Evolutionary conservation across 192 early-diverging fungal genomes (phyloP).

Genomic region (Coemansia sp.): DNA sequence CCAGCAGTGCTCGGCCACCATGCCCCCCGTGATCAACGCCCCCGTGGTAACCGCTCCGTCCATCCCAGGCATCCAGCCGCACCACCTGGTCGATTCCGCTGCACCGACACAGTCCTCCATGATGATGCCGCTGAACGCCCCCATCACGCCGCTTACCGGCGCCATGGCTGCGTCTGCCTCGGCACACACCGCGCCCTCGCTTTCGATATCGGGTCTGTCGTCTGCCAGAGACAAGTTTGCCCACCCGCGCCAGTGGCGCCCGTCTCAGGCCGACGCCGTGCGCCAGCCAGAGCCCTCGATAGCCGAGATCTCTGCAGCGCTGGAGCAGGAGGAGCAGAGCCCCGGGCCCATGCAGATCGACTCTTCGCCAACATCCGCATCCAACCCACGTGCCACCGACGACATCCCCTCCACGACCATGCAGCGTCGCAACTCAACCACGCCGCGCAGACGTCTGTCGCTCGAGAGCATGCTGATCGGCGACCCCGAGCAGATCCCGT

Average conservation of each 20-base stretch:
- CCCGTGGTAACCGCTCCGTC: conserved; percentile 3
- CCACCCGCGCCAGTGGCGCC: too few species aligned
- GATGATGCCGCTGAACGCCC: background rate
- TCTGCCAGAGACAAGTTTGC: too few species aligned
- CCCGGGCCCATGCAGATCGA: too few species aligned
- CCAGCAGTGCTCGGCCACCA: conserved; percentile 6
- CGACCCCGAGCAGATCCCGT: conserved; percentile 30
- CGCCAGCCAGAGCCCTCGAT: too few species aligned
- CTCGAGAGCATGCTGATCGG: conserved; percentile 12
- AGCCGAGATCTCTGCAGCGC: too few species aligned
- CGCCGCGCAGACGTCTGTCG: conserved; percentile 4
- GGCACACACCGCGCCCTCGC: too few species aligned
- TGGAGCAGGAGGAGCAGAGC: too few species aligned
- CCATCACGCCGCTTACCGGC: background rate
- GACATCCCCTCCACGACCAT: background rate
- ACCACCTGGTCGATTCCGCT: background rate
- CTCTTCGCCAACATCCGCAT: background rate
- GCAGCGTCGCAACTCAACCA: background rate
- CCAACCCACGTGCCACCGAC: background rate
- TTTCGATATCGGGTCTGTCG: too few species aligned
- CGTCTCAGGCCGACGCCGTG: too few species aligned
- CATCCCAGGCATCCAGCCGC: conserved; percentile 3
- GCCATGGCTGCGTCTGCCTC: too few species aligned
- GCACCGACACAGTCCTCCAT: background rate
- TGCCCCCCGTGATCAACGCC: background rate